Percentiles rank a stretch among this genome's conserved stretches.
Conservation (phyloP, 169 alveolate species). For the Blepharisma undulans region DNA sequence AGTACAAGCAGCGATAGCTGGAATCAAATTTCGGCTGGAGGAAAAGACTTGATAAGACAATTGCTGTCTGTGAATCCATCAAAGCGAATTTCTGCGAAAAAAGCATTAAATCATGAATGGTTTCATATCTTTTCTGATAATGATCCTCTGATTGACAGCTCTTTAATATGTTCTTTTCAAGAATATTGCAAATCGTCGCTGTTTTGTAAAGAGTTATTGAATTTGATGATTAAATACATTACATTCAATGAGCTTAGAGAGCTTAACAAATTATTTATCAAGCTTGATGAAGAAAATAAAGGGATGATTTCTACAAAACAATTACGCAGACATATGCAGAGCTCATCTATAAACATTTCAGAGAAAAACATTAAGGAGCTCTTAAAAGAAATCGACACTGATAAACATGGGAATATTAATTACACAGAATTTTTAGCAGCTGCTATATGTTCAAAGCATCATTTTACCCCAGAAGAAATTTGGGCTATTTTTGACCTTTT, state of each 20-base stretch:
- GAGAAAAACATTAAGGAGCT: background rate
- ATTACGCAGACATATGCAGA: background rate
- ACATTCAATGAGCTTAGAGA: background rate
- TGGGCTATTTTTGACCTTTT: background rate
- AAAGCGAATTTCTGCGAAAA: constrained; percentile 45
- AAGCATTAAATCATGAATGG: constrained; percentile 60
- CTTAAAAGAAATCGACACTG: background rate
- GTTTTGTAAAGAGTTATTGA: background rate
- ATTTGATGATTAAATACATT: background rate
- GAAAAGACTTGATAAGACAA: constrained; percentile 47
- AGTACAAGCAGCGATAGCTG: background rate
- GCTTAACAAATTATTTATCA: background rate
- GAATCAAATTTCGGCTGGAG: constrained; percentile 7
- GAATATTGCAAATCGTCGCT: background rate
- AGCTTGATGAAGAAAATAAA: background rate
- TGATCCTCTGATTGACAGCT: background rate
- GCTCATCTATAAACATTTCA: background rate
- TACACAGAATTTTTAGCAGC: background rate
- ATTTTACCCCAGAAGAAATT: background rate
- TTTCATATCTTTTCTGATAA: background rate
- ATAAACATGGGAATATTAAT: background rate
- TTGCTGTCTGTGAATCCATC: constrained; percentile 54
- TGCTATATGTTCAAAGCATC: background rate
- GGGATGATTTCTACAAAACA: background rate
- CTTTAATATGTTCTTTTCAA: background rate